Evolutionary conservation across 305 asterid genomes (phyloP).

Genomic region (Ajuga reptans): DNA sequence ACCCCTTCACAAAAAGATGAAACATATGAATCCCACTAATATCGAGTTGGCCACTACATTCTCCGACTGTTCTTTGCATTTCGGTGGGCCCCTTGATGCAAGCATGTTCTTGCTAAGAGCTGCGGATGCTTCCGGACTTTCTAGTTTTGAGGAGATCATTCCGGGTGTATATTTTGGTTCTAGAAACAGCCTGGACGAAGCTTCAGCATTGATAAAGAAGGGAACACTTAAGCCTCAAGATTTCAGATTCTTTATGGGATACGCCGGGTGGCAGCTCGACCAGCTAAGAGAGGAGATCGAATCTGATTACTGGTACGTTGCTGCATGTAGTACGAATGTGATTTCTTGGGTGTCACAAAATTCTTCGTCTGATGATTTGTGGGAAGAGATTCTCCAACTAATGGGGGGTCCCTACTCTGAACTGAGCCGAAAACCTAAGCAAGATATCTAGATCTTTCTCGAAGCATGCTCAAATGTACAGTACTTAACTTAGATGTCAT

Average conservation of each 20-base stretch:
- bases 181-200: slow-evolving; percentile 66
- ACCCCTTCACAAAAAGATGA: slow-evolving; percentile 73
- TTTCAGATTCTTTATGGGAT: slow-evolving; percentile 82
- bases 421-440: slow-evolving; percentile 91
- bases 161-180: slow-evolving; percentile 77
- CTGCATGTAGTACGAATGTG: slow-evolving; percentile 79
- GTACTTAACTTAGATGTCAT: slow-evolving; percentile 11
- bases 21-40: slow-evolving; percentile 76
- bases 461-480: slow-evolving; percentile 32
- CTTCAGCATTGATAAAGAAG: slow-evolving; percentile 56
- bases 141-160: slow-evolving; percentile 62
- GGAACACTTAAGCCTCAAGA: slow-evolving; percentile 62
- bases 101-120: slow-evolving; percentile 66
- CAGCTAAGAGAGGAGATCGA: slow-evolving; percentile 76
- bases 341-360: slow-evolving; percentile 41
- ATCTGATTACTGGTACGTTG: slow-evolving; percentile 70
- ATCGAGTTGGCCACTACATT: slow-evolving; percentile 71
- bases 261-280: slow-evolving; percentile 89
- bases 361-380: slow-evolving; percentile 55
- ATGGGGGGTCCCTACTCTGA: slow-evolving; percentile 95
- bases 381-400: slow-evolving; percentile 84
- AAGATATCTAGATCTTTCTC: slow-evolving; percentile 47
- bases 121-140: slow-evolving; percentile 31
- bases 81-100: slow-evolving; percentile 95
- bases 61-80: slow-evolving; percentile 68